These are phyloP conservation scores for Coemansia sp. DNA, from an alignment of 192 early-diverging fungal genomes.

Conservation along the genomic window DNA sequence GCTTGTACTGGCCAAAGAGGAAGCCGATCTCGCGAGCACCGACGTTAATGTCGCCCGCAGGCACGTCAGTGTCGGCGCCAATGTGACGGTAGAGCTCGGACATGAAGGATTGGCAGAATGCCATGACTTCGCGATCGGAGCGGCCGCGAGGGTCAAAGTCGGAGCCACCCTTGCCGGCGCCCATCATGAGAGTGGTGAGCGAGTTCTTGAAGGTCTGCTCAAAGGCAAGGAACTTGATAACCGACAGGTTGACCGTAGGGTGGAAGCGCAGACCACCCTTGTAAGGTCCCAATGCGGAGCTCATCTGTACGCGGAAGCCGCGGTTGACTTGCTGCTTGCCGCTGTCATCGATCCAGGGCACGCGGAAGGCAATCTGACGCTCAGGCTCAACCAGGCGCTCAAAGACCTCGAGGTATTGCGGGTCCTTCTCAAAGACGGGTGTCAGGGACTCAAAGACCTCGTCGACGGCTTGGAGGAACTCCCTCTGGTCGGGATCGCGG, in stretches of 20 bases:
- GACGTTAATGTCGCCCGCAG: slow-evolving; percentile 61
- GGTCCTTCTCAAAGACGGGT: slow-evolving; percentile 56
- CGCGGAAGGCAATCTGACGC: slow-evolving; percentile 60
- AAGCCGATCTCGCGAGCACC: slow-evolving; percentile 60
- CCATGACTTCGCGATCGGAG: slow-evolving; percentile 60
- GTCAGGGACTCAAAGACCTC: slow-evolving; percentile 58
- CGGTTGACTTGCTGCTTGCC: slow-evolving; percentile 59
- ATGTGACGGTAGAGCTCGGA: slow-evolving; percentile 62
- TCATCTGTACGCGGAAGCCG: slow-evolving; percentile 63
- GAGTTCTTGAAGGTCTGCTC: slow-evolving; percentile 66
- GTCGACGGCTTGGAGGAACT: slow-evolving; percentile 60
- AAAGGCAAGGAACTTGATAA: slow-evolving; percentile 62
- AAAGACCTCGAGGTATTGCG: slow-evolving; percentile 54
- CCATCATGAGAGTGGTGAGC: slow-evolving; percentile 62
- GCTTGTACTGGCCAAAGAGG: slow-evolving; percentile 63
- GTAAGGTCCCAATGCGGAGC: slow-evolving; percentile 64
- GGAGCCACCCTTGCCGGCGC: slow-evolving; percentile 60
- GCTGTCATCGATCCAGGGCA: slow-evolving; percentile 60
- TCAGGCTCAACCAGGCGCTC: slow-evolving; percentile 61
- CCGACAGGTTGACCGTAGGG: slow-evolving; percentile 61
- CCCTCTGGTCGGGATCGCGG: slow-evolving; percentile 54
- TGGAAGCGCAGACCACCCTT: slow-evolving; percentile 65
- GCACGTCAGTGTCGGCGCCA: slow-evolving; percentile 60
- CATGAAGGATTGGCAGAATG: slow-evolving; percentile 63
- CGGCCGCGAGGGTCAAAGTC: slow-evolving; percentile 59